Evolutionary conservation across 495 filamentous ascomycete species (phyloP), one percentile per base, ranked within the genome.

Genomic region (Usnea hakonensis): DNA sequence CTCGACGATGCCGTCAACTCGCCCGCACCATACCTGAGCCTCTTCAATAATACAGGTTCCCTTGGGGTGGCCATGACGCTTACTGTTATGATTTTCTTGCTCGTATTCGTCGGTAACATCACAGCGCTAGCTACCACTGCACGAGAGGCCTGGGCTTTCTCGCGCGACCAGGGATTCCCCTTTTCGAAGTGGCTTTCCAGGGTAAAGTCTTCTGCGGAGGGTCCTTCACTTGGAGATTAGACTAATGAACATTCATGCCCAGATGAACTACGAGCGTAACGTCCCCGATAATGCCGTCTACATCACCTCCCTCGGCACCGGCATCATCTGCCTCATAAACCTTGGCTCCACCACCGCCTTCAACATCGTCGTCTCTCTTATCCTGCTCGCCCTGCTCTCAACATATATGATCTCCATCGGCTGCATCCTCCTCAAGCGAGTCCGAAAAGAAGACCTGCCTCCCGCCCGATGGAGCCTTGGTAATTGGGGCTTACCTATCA

Each of bases 311-410:
- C 55, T 76, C 26, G 65, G 87, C 41, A 76, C 76, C 28, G 83
- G 81, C 7, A 76, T 78, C 30, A 72, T 88, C 6, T 85, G 83
- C 7, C 75, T 76, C 60, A 85, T 87, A 60, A 81, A 83, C 14
- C 71, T 88, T 0, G 85, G 83, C 43, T 77, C 69, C 60, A 74
- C 76, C 0, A 81, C 66, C 10, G 75, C 70, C 19, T 75, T 76
- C 67, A 70, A 71, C 56, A 64, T 58, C 35, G 64, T 75, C 40
- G 58, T 75, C 13, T 70, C 67, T 40, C 58, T 77, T 11, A 66
- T 53, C 13, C 30, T 73, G 40, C 61, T 61, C 17, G 68, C 60
- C 5, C 35, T 73, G 16, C 21, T 36, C 53, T 55, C 30, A 11
- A 35, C 17, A 8, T 21, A 30, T 13, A 50, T 50, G 13, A 30